Base-by-base conservation (phyloP, 2,329 filamentous ascomycete species). In the Neonectria sp. region DNA sequence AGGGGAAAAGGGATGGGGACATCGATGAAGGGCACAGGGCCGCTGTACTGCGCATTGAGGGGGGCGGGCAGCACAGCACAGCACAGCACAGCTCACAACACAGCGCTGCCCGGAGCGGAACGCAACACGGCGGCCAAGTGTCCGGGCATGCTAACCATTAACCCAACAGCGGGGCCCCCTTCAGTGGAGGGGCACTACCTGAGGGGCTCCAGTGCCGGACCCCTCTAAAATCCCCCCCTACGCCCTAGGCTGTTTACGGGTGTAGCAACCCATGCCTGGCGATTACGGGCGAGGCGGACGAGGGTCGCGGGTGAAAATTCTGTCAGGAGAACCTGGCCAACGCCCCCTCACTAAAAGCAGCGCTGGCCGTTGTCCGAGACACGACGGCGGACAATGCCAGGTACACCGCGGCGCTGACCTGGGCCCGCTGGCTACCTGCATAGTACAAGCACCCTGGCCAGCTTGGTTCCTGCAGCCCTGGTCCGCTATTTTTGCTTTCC, bases 271-370 rank as follows among this genome's bases (percentile, higher is more conserved):
- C 68, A 56, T 62, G 70, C 49, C 68, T 71, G 40, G 43, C 25
- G 62, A 69, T 66, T 66, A 24, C 48, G 71, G 72, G 68, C 71
- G 63, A 71, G 63, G 29, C 46, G 13, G 68, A 66, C 73, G 71
- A 68, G 69, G 61, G 56, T 56, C 49, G 53, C 35, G 29, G 43
- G 69, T 75, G 75, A 77, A 77, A 77, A 77, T 68, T 77, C 75
- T 77, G 74, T 75, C 75, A 77, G 75, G 75, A 76, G 74, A 77
- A 76, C 75, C 75, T 68, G 69, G 72, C 55, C 61, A 45, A 59
- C 56, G 67, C 49, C 63, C 58, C 55, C 13, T 70, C 67, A 69
- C 59, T 72, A 70, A 73, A 73, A 70, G 66, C 71, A 74, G 73
- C 68, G 67, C 63, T 68, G 65, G 59, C 17, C 60, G 64, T 66